Evolutionary conservation across 2,329 filamentous ascomycete species (phyloP), one percentile per base, ranked within the genome.

Genomic region (Myriosclerotinia duriaeana): DNA sequence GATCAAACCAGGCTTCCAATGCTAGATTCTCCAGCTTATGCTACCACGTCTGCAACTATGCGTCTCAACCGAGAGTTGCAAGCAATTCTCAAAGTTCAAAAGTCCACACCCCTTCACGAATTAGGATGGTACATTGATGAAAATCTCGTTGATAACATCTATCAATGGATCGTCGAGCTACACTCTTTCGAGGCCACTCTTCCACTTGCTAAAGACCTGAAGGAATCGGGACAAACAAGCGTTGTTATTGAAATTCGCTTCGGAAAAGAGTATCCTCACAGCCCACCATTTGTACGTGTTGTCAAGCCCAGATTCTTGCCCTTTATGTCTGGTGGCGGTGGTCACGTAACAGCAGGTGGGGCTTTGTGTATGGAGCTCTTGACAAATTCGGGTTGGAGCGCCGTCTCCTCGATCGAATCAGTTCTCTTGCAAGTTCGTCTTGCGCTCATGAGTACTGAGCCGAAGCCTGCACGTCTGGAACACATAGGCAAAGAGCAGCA

Each of bases 81-180:
- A 64, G 81, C 82, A 11, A 79, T 93, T 0, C 78, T 90, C 44
- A 84, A 85, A 67, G 77, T 87, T 1, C 93, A 97, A 75, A 77
- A 84, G 0, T 79, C 76, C 14, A 86, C 83, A 0, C 83, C 86
- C 0, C 76, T 85, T 1, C 83, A 88, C 67, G 85, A 89, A 67
- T 83, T 96, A 0, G 93, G 93, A 20, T 97, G 93, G 92, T 92
- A 92, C 74, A 87, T 96, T 65, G 85, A 96, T 73, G 82, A 83
- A 58, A 78, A 80, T 12, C 48, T 74, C 22, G 79, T 83, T 17
- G 80, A 81, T 7, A 84, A 85, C 60, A 80, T 93, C 48, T 97
- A 95, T 74, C 92, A 96, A 74, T 96, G 93, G 93, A 92, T 96
- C 67, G 87, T 96, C 7, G 91, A 97, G 76, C 80, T 97, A 1